Percentiles rank a stretch among this genome's conserved stretches.
Evolutionary conservation across 2,329 filamentous ascomycete species (phyloP).

Genomic region (Alternaria angustiovoidea): DNA sequence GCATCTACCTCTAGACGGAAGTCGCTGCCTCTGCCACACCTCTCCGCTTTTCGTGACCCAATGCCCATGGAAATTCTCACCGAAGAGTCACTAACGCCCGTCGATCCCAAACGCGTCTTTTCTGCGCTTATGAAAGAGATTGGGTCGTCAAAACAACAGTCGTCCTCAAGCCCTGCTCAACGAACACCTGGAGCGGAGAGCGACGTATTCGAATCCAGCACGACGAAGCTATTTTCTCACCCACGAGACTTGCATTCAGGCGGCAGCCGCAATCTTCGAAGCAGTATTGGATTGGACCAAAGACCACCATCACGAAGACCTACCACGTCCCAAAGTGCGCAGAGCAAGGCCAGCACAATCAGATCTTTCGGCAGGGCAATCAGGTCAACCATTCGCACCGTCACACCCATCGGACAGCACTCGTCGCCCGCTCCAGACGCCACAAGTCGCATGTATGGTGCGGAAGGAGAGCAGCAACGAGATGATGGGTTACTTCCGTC

Average conservation of each 20-base stretch:
- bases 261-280: conserved; percentile 16
- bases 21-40: conserved; percentile 25
- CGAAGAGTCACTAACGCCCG: conserved; percentile 33
- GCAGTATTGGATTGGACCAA: conserved; percentile 19
- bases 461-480: conserved; percentile 15
- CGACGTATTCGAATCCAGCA: conserved; percentile 39
- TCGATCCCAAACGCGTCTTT: conserved; percentile 48
- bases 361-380: conserved; percentile 38
- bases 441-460: conserved; percentile 7
- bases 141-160: conserved; percentile 24
- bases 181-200: conserved; percentile 29
- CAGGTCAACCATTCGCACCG: conserved; percentile 49
- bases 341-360: conserved; percentile 40
- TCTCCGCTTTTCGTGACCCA: conserved; percentile 43
- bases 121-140: conserved; percentile 50
- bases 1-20: conserved; percentile 22
- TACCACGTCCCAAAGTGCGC: conserved; percentile 20
- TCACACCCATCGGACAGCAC: conserved; percentile 41
- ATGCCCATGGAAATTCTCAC: conserved; percentile 41
- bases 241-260: conserved; percentile 22
- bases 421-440: conserved; percentile 17
- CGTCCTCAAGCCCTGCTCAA: not conserved
- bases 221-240: conserved; percentile 24
- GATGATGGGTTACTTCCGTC: conserved; percentile 17
- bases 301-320: conserved; percentile 18